Conservation (phyloP, 1,284 basidiomycete genomes). For the Trichosporon inkin region DNA sequence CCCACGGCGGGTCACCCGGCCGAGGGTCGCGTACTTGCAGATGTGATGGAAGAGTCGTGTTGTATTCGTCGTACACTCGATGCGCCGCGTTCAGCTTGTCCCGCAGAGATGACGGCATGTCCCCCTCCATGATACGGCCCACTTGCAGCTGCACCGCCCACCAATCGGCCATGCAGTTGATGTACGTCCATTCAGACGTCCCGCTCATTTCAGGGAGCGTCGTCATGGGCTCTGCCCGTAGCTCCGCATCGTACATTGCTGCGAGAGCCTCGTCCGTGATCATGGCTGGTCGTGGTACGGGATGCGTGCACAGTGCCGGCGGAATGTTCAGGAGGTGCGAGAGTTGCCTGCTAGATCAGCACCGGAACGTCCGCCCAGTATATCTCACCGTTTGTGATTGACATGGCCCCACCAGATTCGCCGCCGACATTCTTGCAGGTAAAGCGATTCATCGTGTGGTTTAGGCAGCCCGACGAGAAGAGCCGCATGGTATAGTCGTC, state of each 20-base stretch:
- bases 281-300: not conserved
- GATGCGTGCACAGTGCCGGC: not conserved
- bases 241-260: not conserved
- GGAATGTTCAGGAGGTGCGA: not conserved
- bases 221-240: not conserved
- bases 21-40: not conserved
- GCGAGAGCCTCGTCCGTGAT: not conserved
- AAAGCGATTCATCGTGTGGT: not conserved
- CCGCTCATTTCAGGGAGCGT: not conserved
- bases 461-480: constrained; percentile 3
- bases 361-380: not conserved
- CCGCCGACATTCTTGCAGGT: not conserved
- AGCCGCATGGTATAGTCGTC: not conserved
- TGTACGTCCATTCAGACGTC: constrained; percentile 1
- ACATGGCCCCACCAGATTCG: not conserved
- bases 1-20: constrained; percentile 1
- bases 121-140: not conserved
- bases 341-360: not conserved
- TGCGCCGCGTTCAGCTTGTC: not conserved
- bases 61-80: not conserved
- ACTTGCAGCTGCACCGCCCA: not conserved
- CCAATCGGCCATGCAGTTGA: not conserved
- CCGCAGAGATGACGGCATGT: not conserved
- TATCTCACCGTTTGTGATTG: not conserved
- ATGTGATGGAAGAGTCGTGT: not conserved